phyloP scores from a whole-genome alignment of 306 rosid genomes.

The Arachis stenosperma region DNA sequence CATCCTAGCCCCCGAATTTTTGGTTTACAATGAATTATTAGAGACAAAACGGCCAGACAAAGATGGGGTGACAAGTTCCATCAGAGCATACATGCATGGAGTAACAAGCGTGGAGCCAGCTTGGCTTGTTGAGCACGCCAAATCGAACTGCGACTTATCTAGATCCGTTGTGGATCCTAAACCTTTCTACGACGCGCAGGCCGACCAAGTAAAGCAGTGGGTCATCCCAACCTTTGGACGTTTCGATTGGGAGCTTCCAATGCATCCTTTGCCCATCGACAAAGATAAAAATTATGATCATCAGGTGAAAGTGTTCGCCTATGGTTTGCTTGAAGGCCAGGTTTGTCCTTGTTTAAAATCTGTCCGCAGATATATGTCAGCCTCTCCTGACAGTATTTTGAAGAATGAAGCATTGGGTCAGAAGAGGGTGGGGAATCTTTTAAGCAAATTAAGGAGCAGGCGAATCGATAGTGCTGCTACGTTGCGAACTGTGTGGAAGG shows the following conservation, averaged over 20 bases:
- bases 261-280: constrained; percentile 52
- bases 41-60: constrained; percentile 73
- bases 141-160: constrained; percentile 69
- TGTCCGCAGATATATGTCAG: constrained; percentile 65
- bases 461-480: constrained; percentile 54
- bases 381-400: constrained; percentile 74
- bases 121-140: constrained; percentile 87
- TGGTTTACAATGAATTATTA: constrained; percentile 88
- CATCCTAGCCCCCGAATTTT: constrained; percentile 68
- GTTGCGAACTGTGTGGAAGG: constrained; percentile 72
- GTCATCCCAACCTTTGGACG: constrained; percentile 73
- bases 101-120: constrained; percentile 74
- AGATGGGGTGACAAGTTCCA: constrained; percentile 68
- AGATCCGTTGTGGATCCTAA: constrained; percentile 60
- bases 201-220: constrained; percentile 69
- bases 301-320: constrained; percentile 67
- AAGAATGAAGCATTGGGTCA: constrained; percentile 77
- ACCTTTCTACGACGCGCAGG: constrained; percentile 69
- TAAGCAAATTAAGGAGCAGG: constrained; percentile 52
- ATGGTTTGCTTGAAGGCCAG: constrained; percentile 85
- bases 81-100: constrained; percentile 80
- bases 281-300: constrained; percentile 20
- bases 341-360: constrained; percentile 74
- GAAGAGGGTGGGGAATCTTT: constrained; percentile 78
- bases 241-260: constrained; percentile 83